Percentiles rank a stretch among this genome's conserved stretches.
These are phyloP conservation scores for Ceratobasidium papillatum DNA, from an alignment of 1,284 basidiomycete genomes.

Conservation along the genomic window DNA sequence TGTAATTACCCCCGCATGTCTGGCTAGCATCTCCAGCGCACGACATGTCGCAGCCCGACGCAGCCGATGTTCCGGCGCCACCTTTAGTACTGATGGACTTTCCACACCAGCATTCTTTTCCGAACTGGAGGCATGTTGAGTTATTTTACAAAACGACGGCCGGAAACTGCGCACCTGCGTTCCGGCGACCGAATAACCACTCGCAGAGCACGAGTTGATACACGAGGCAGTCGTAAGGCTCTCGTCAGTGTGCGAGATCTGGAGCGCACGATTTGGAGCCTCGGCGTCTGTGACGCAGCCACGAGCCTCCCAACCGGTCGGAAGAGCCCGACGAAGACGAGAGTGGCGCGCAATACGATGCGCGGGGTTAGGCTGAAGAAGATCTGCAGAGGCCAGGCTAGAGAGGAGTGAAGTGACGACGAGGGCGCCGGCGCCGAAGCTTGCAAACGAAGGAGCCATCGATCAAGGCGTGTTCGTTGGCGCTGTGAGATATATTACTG, in stretches of 20 bases:
- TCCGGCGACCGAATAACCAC: constrained; percentile 27
- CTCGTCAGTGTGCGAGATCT: constrained; percentile 8
- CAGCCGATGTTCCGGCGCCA: neutral
- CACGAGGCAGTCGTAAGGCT: constrained; percentile 14
- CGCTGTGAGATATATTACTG: constrained; percentile 1
- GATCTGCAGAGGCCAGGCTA: constrained; percentile 17
- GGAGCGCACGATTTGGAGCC: constrained; percentile 26
- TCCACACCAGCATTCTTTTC: constrained; percentile 37
- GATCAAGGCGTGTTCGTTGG: constrained; percentile 3
- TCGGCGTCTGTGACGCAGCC: constrained; percentile 30
- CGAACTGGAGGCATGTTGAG: constrained; percentile 5
- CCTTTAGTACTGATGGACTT: constrained; percentile 1
- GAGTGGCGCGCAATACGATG: constrained; percentile 26
- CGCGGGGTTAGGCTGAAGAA: constrained; percentile 1
- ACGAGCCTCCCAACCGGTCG: constrained; percentile 18
- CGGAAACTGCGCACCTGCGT: constrained; percentile 1
- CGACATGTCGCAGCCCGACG: constrained; percentile 23
- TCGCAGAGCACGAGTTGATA: constrained; percentile 32
- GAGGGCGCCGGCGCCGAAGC: constrained; percentile 32
- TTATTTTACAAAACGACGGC: neutral
- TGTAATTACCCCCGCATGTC: constrained; percentile 26
- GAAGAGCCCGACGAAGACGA: constrained; percentile 29
- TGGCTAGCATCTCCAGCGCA: constrained; percentile 32
- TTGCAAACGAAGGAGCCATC: constrained; percentile 24
- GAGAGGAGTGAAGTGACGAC: constrained; percentile 18